These are phyloP conservation scores for Agaricales sp. DNA, from an alignment of 1,284 basidiomycete genomes.

Conservation along the genomic window DNA sequence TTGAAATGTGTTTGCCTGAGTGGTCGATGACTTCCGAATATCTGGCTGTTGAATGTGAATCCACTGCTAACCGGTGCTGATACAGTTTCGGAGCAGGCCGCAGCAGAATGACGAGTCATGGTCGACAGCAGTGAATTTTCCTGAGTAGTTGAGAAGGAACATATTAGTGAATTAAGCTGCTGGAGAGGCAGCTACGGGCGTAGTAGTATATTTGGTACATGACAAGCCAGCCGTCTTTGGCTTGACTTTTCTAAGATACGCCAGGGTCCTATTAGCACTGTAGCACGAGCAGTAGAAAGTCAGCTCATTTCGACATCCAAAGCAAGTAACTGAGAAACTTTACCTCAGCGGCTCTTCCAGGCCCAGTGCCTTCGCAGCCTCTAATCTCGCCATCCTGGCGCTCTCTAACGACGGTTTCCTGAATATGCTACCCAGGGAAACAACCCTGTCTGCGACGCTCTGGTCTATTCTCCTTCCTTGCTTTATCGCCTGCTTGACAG, in stretches of 20 bases:
- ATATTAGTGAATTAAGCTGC: too few relatives aligned
- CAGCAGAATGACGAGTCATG: too few relatives aligned
- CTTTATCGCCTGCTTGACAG: not conserved
- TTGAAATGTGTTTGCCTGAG: too few relatives aligned
- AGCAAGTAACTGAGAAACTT: constrained; percentile 10
- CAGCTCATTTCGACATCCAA: not conserved
- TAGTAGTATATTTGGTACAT: not conserved
- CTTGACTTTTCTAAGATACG: not conserved
- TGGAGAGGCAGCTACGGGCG: not conserved
- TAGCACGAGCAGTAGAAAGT: not conserved
- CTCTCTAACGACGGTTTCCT: constrained; percentile 4
- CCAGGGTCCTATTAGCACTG: not conserved
- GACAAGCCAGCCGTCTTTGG: not conserved
- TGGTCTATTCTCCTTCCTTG: not conserved
- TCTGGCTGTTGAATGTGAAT: too few relatives aligned
- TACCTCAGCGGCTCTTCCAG: constrained; percentile 19
- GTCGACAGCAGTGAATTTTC: too few relatives aligned
- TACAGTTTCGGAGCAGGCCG: too few relatives aligned
- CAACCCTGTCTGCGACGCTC: constrained; percentile 8
- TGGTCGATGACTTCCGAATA: too few relatives aligned
- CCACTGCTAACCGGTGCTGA: too few relatives aligned
- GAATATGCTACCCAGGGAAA: constrained; percentile 11
- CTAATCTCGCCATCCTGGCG: constrained; percentile 9
- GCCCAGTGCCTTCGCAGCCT: constrained; percentile 18
- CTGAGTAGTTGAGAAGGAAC: too few relatives aligned